Evolutionary conservation across 1,139 yeast genomes (phyloP).

Genomic region (Taphrina wiesneri): DNA sequence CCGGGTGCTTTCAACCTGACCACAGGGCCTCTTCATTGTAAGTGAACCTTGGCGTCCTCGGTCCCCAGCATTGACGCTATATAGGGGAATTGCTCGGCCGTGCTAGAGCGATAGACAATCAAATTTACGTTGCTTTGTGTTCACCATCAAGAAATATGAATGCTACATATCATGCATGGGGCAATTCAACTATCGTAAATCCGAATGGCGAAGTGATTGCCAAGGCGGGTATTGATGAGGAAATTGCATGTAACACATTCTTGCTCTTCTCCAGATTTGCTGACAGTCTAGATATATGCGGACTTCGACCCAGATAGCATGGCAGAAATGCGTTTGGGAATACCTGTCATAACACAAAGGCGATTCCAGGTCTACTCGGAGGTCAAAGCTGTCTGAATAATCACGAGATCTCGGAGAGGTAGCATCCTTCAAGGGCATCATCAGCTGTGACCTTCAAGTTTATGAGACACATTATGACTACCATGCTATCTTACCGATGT

Average conservation of each 20-base stretch:
- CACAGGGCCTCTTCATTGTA: conserved; percentile 84
- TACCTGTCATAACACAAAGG: conserved; percentile 79
- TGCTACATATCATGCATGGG: conserved; percentile 82
- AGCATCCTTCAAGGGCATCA: no score
- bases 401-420: no score
- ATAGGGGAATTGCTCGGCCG: conserved; percentile 76
- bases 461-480: no score
- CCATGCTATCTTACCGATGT: no score
- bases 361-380: conserved; percentile 82
- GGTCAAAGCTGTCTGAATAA: conserved; percentile 48
- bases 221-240: conserved; percentile 86
- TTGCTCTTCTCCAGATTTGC: neutral
- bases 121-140: conserved; percentile 73
- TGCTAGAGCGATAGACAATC: conserved; percentile 87
- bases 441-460: no score
- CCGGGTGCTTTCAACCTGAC: conserved; percentile 97
- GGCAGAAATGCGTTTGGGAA: conserved; percentile 63
- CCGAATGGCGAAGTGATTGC: conserved; percentile 78
- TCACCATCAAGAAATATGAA: conserved; percentile 83
- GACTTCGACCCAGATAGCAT: conserved; percentile 68
- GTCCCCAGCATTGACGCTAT: neutral
- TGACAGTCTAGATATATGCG: conserved; percentile 55
- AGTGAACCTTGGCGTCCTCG: neutral
- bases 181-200: conserved; percentile 84
- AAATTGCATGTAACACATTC: conserved; percentile 48